Evolutionary conservation across 176 grass and related monocot genomes (phyloP).

Genomic region (Tillandsia leiboldiana): DNA sequence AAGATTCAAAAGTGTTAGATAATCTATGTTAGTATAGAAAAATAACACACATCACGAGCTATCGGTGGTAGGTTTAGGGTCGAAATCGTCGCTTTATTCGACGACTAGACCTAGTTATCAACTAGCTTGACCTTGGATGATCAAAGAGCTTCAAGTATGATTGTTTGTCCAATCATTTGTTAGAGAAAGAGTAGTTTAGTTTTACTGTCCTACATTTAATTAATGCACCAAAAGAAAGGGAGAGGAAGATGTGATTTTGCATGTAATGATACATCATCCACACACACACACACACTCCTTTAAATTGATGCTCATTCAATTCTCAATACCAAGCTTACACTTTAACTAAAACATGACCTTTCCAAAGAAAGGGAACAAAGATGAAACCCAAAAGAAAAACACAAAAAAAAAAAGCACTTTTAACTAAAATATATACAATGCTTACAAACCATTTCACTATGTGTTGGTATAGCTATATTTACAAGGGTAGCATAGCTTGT

Average conservation of each 20-base stretch:
- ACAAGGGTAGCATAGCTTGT: not conserved
- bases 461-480: constrained; percentile 5
- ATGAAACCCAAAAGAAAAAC: not conserved
- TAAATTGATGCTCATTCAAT: too few relatives aligned
- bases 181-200: not conserved
- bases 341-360: too few relatives aligned
- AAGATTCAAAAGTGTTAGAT: not conserved
- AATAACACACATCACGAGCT: not conserved
- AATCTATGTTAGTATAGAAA: not conserved
- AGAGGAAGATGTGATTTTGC: too few relatives aligned
- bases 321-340: too few relatives aligned
- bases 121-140: not conserved
- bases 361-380: not conserved
- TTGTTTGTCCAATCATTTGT: not conserved
- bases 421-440: constrained; percentile 22
- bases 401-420: not conserved
- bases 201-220: too few relatives aligned
- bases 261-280: too few relatives aligned
- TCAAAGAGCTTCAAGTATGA: not conserved
- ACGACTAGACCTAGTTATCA: not conserved
- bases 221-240: too few relatives aligned
- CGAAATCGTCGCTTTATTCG: not conserved
- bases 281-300: too few relatives aligned
- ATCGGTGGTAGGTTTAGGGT: not conserved
- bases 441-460: constrained; percentile 20